Conservation (phyloP, 495 filamentous ascomycete genomes). For the Aspergillus haitiensis region DNA sequence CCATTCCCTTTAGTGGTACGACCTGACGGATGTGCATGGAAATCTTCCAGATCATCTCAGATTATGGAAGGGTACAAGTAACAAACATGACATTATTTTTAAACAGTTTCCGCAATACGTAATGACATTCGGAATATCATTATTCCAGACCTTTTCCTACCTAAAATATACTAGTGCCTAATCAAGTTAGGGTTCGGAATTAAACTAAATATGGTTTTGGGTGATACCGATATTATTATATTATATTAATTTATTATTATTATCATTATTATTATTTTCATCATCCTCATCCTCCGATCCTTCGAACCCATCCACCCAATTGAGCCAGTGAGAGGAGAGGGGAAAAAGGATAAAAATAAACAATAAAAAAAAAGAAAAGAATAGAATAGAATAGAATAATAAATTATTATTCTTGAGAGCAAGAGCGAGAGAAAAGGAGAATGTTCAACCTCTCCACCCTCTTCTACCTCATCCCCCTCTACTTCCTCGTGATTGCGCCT, state of each 20-base stretch:
- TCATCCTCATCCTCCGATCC: not conserved
- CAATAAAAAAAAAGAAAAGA: not conserved
- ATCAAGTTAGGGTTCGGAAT: not conserved
- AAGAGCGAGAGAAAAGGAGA: not conserved
- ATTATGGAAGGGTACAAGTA: not conserved
- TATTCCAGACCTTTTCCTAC: not conserved
- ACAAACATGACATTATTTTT: not conserved
- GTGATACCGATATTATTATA: too few species aligned
- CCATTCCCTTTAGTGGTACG: too few species aligned
- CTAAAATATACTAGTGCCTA: not conserved
- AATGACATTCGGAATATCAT: not conserved
- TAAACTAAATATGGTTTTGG: not conserved
- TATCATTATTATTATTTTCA: not conserved
- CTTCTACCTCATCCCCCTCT: slow-evolving; percentile 44
- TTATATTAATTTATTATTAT: too few species aligned
- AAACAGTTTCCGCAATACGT: not conserved
- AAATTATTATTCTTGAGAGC: not conserved
- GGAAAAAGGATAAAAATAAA: not conserved
- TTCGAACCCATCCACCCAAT: too few species aligned
- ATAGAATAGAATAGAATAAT: not conserved
- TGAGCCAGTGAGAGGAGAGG: too few species aligned
- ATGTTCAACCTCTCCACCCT: slow-evolving; percentile 32
- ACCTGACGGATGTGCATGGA: too few species aligned
- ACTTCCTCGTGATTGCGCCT: slow-evolving; percentile 37
- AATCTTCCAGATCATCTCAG: not conserved